Conservation (phyloP, 2,329 filamentous ascomycete genomes). For the Westerdykella ornata region DNA sequence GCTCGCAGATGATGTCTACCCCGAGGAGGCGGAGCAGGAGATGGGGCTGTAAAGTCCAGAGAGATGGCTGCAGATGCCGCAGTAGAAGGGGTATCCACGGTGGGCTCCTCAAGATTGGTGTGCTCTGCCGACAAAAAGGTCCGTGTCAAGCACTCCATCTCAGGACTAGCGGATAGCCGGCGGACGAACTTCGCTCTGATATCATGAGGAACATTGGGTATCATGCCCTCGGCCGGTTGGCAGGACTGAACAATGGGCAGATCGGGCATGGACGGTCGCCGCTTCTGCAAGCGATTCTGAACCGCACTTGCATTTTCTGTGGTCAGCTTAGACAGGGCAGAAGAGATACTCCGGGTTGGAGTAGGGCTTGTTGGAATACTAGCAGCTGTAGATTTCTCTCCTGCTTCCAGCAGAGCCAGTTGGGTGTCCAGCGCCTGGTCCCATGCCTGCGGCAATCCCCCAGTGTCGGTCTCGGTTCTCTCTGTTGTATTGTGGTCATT, state of each 20-base stretch:
- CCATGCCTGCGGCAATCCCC: neutral
- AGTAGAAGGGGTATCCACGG: conserved; percentile 1
- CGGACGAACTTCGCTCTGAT: conserved; percentile 33
- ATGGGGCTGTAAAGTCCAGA: conserved; percentile 12
- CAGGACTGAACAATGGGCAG: conserved; percentile 28
- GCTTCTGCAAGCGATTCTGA: conserved; percentile 28
- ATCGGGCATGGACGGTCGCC: conserved; percentile 21
- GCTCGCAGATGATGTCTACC: conserved; percentile 12
- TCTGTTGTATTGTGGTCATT: conserved; percentile 3
- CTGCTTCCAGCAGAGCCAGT: neutral
- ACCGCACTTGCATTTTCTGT: conserved; percentile 15
- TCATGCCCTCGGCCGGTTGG: conserved; percentile 25
- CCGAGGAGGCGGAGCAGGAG: conserved; percentile 6
- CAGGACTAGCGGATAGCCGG: conserved; percentile 30
- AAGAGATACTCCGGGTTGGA: neutral
- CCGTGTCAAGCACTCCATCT: conserved; percentile 33
- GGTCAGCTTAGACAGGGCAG: conserved; percentile 11
- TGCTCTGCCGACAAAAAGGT: conserved; percentile 31
- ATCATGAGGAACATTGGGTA: conserved; percentile 30
- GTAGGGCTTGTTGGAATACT: too few relatives aligned
- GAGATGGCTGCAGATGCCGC: neutral
- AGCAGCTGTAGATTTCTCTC: neutral
- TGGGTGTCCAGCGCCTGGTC: neutral
- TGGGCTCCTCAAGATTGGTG: conserved; percentile 9
- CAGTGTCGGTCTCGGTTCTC: neutral